Evolutionary conservation across 148 eudicot genomes (phyloP).

Genomic region (Arbutus unedo): DNA sequence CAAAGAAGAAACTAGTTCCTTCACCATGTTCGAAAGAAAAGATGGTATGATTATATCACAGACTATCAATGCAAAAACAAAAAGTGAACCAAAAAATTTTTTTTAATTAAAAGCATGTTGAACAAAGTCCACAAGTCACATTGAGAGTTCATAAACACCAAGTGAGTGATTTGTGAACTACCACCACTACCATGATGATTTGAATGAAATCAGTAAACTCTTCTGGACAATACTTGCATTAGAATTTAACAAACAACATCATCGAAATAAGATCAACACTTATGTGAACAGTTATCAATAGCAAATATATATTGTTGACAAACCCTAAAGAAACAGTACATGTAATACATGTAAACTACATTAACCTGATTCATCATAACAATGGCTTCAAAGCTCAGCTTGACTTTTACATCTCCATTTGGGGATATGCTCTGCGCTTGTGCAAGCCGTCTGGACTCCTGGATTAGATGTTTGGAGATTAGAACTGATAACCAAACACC

Average conservation of each 20-base stretch:
- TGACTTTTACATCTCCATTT: constrained; percentile 68
- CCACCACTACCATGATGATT: neutral
- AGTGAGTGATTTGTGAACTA: neutral
- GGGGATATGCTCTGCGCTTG: constrained; percentile 60
- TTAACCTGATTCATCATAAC: constrained; percentile 9
- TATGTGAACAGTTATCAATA: neutral
- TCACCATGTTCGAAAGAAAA: neutral
- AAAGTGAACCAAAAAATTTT: neutral
- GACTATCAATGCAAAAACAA: neutral
- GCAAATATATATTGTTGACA: neutral
- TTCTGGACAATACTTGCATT: neutral
- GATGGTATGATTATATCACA: neutral
- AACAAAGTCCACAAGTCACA: constrained; percentile 9
- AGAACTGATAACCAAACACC: neutral
- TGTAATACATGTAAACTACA: neutral
- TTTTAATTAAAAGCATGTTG: neutral
- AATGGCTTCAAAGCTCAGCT: constrained; percentile 40
- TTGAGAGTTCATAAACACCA: neutral
- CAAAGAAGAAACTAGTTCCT: neutral
- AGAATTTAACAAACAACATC: neutral
- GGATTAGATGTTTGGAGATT: constrained; percentile 20
- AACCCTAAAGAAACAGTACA: neutral
- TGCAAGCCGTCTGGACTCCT: constrained; percentile 61
- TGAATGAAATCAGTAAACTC: neutral
- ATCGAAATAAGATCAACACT: neutral